phyloP scores from a whole-genome alignment of 371 early-diverging fungal genomes.

The Actinomortierella ambigua region DNA sequence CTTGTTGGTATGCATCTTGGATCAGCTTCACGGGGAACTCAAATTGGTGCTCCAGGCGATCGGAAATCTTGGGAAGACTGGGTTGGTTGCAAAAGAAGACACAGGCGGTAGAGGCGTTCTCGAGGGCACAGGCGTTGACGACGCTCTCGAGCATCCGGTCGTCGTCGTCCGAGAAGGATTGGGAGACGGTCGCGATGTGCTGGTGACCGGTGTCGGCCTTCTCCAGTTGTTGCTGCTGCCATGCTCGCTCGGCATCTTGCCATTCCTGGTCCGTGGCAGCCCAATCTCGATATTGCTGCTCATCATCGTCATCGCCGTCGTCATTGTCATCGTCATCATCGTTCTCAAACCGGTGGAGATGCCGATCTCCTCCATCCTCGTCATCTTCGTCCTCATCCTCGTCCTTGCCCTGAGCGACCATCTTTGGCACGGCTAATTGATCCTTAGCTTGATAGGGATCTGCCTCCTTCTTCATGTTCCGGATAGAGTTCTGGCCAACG shows the following conservation, averaged over 20 bases:
- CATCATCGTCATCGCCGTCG: not conserved
- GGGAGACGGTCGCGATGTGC: constrained; percentile 4
- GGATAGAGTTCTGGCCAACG: constrained; percentile 53
- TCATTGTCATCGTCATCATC: not conserved
- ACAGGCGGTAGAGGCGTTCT: constrained; percentile 58
- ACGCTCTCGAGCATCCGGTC: constrained; percentile 69
- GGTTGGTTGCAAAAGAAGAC: constrained; percentile 62
- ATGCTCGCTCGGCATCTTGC: constrained; percentile 16
- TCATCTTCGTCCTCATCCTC: too few species aligned
- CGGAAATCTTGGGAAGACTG: constrained; percentile 41
- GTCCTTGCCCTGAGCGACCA: too few species aligned
- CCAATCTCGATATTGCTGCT: constrained; percentile 11
- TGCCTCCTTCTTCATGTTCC: constrained; percentile 49
- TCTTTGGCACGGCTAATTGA: too few species aligned
- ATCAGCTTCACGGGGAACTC: constrained; percentile 27
- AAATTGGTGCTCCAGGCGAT: constrained; percentile 38
- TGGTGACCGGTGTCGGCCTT: constrained; percentile 8
- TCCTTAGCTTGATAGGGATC: not conserved
- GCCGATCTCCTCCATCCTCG: too few species aligned
- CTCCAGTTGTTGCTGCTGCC: constrained; percentile 25
- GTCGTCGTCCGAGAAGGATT: constrained; percentile 58
- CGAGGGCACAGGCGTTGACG: constrained; percentile 54
- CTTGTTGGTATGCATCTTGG: constrained; percentile 16
- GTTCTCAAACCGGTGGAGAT: constrained; percentile 7
- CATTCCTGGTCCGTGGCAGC: constrained; percentile 20